Percentiles rank a stretch among this genome's conserved stretches.
These are phyloP conservation scores for Gnetum montanum DNA, from an alignment of 75 land plant genomes.

Conservation along the genomic window DNA sequence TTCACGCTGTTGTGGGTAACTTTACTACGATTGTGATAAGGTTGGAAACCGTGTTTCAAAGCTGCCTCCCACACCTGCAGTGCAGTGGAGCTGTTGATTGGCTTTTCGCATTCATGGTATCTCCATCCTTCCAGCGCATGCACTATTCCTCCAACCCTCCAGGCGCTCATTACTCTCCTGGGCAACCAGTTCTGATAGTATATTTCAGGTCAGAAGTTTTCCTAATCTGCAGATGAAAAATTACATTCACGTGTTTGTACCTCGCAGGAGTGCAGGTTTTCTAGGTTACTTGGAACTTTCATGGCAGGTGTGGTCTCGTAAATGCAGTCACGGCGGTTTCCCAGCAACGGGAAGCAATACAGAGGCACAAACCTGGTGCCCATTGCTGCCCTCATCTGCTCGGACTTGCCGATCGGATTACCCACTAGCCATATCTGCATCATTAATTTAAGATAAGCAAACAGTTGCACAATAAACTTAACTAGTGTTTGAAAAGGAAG, in stretches of 20 bases:
- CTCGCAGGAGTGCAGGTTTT: slow-evolving; percentile 52
- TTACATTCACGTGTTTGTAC: too few species aligned
- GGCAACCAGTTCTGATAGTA: slow-evolving; percentile 66
- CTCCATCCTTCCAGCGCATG: slow-evolving; percentile 54
- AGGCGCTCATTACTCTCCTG: slow-evolving; percentile 52
- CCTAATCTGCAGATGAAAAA: too few species aligned
- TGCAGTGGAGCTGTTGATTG: background rate
- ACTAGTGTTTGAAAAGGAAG: too few species aligned
- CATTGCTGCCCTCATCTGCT: slow-evolving; percentile 43
- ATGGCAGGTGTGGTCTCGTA: slow-evolving; percentile 49
- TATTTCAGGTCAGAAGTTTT: too few species aligned
- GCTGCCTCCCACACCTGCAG: slow-evolving; percentile 30
- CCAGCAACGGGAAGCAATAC: slow-evolving; percentile 35
- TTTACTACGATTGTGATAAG: too few species aligned
- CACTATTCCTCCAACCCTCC: slow-evolving; percentile 43
- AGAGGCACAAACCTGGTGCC: slow-evolving; percentile 50
- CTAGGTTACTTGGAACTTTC: slow-evolving; percentile 22
- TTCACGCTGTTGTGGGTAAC: too few species aligned
- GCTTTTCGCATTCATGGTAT: slow-evolving; percentile 36
- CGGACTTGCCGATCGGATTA: slow-evolving; percentile 27
- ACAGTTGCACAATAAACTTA: too few species aligned
- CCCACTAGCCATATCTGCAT: slow-evolving; percentile 65
- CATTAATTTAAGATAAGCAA: too few species aligned
- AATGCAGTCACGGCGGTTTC: slow-evolving; percentile 42
- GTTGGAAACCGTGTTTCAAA: slow-evolving; percentile 30